A percentile compares a stretch with the other conserved stretches of the same genome.
Conservation (phyloP, 2,329 filamentous ascomycete species). For the Aspergillus aculeatinus region DNA sequence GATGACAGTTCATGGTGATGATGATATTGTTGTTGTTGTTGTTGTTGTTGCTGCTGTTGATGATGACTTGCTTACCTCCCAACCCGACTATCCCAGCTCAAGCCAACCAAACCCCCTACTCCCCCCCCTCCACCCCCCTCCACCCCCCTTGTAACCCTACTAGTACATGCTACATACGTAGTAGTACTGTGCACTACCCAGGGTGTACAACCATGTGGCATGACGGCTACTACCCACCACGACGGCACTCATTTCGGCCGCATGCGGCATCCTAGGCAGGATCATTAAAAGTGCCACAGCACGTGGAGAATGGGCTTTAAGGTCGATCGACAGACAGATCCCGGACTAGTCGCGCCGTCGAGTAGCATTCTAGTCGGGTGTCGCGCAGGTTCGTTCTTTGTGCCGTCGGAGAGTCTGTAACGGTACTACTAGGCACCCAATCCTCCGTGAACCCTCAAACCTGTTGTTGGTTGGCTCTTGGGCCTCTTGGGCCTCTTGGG, state of each 20-base stretch:
- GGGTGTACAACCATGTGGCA: conserved; percentile 4
- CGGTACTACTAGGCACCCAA: no score
- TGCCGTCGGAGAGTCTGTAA: no score
- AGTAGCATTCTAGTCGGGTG: neutral
- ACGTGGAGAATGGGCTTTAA: conserved; percentile 14
- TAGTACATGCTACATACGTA: no score
- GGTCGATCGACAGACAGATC: conserved; percentile 15
- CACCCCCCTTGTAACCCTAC: neutral
- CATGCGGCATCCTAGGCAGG: conserved; percentile 15
- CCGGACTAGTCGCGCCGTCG: conserved; percentile 11
- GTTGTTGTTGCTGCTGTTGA: no score
- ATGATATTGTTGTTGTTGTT: neutral
- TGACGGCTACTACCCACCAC: conserved; percentile 5
- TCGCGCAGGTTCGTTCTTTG: neutral
- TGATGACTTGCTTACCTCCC: no score
- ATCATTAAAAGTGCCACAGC: conserved; percentile 22
- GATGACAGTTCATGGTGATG: neutral
- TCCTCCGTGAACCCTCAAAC: no score
- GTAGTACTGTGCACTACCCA: neutral
- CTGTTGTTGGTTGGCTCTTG: neutral
- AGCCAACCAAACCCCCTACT: no score
- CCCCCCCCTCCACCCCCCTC: no score
- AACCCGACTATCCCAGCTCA: no score
- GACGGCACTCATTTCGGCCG: neutral
- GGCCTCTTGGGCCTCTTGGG: neutral